These are phyloP conservation scores for Monilinia fructigena DNA, from an alignment of 2,329 filamentous ascomycete genomes.

Conservation along the genomic window DNA sequence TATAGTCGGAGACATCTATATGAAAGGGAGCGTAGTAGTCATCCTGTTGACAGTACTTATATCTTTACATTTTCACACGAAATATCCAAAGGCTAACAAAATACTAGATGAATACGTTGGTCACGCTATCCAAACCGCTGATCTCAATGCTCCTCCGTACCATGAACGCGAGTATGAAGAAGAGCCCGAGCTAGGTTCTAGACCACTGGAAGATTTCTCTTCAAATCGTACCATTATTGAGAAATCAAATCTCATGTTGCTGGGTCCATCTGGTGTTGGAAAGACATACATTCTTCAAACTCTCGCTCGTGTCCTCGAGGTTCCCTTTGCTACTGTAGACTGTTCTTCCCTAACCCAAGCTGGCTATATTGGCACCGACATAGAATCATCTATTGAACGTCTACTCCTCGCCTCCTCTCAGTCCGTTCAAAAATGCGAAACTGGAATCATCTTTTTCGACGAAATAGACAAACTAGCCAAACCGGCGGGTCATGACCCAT, in stretches of 20 bases:
- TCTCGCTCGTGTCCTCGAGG: slow-evolving; percentile 85
- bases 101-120: slow-evolving; percentile 55
- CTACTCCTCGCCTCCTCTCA: slow-evolving; percentile 89
- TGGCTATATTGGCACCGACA: slow-evolving; percentile 96
- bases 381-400: slow-evolving; percentile 91
- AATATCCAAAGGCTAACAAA: slow-evolving; percentile 39
- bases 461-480: slow-evolving; percentile 97
- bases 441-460: slow-evolving; percentile 92
- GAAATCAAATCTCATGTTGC: slow-evolving; percentile 89
- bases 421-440: slow-evolving; percentile 78
- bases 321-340: slow-evolving; percentile 93
- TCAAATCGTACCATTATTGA: slow-evolving; percentile 56
- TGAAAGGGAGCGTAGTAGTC: slow-evolving; percentile 51
- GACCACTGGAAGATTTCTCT: slow-evolving; percentile 23
- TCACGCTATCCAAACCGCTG: slow-evolving; percentile 42
- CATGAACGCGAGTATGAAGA: slow-evolving; percentile 21
- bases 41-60: slow-evolving; percentile 74
- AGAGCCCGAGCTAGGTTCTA: slow-evolving; percentile 31
- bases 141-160: slow-evolving; percentile 30
- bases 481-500: slow-evolving; percentile 68
- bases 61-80: slow-evolving; percentile 15
- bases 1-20: slow-evolving; percentile 50
- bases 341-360: slow-evolving; percentile 96
- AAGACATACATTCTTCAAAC: slow-evolving; percentile 91
- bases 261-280: slow-evolving; percentile 91